These are phyloP conservation scores for Aspergillus ibericus DNA, from an alignment of 2,329 filamentous ascomycete genomes.

Conservation along the genomic window DNA sequence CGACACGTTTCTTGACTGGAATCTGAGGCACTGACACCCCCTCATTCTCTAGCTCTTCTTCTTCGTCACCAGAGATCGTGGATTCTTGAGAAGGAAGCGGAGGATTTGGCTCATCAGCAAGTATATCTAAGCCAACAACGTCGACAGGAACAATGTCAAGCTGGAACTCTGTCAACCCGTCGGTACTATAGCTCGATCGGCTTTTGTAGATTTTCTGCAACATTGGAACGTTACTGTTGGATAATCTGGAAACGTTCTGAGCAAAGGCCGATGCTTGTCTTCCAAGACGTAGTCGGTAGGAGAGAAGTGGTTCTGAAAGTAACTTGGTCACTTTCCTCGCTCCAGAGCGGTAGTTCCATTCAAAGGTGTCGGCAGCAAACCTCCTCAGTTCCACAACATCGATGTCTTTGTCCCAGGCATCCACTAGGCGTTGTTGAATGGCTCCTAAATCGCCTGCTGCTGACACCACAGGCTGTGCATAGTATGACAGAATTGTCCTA, in stretches of 20 bases:
- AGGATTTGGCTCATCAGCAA: slow-evolving; percentile 66
- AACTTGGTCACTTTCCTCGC: slow-evolving; percentile 82
- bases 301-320: slow-evolving; percentile 74
- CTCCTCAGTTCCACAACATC: slow-evolving; percentile 67
- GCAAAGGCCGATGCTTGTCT: slow-evolving; percentile 38
- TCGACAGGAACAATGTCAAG: slow-evolving; percentile 74
- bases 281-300: slow-evolving; percentile 53
- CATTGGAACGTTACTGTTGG: slow-evolving; percentile 53
- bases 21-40: slow-evolving; percentile 23
- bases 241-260: slow-evolving; percentile 31
- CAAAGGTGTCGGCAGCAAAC: slow-evolving; percentile 78
- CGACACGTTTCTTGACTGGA: slow-evolving; percentile 27
- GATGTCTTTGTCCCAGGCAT: slow-evolving; percentile 61
- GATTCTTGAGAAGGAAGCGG: slow-evolving; percentile 40
- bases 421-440: slow-evolving; percentile 53
- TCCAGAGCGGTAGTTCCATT: slow-evolving; percentile 76
- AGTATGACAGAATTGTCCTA: slow-evolving; percentile 75
- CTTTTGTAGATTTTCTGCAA: slow-evolving; percentile 67
- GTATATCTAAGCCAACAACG: slow-evolving; percentile 75
- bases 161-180: slow-evolving; percentile 73
- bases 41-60: slow-evolving; percentile 31
- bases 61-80: slow-evolving; percentile 33
- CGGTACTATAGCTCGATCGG: slow-evolving; percentile 71
- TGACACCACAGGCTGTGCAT: slow-evolving; percentile 84
- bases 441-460: slow-evolving; percentile 56